phyloP scores from a whole-genome alignment of 192 early-diverging fungal genomes.

The Funneliformis geosporum region DNA sequence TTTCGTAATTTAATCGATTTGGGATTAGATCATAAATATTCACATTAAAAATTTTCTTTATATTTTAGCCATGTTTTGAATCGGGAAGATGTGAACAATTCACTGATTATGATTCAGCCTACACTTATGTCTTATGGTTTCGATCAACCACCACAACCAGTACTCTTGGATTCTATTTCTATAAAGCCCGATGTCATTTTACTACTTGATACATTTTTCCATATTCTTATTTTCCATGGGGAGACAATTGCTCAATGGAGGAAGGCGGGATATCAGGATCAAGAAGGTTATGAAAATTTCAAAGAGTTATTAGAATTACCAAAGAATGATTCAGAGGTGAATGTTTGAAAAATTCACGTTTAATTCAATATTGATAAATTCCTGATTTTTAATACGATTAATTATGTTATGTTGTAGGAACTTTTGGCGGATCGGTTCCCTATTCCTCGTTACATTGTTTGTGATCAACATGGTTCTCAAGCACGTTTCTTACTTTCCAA shows the following conservation, averaged over 20 bases:
- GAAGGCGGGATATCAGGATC: constrained; percentile 93
- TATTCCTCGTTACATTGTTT: constrained; percentile 96
- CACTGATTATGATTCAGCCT: constrained; percentile 99
- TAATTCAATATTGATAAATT: neutral
- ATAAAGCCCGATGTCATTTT: constrained; percentile 93
- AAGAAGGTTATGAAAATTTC: constrained; percentile 93
- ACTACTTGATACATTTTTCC: constrained; percentile 98
- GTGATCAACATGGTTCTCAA: constrained; percentile 95
- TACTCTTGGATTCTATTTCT: constrained; percentile 96
- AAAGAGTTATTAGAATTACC: constrained; percentile 91
- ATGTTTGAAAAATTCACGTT: neutral
- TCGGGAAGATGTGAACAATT: constrained; percentile 94
- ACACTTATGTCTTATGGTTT: constrained; percentile 92
- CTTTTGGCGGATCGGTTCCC: constrained; percentile 95
- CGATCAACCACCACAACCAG: constrained; percentile 84
- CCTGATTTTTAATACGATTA: neutral
- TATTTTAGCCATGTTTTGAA: constrained; percentile 85
- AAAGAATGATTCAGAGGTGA: constrained; percentile 74
- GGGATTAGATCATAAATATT: too few species aligned
- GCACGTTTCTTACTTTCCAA: constrained; percentile 97
- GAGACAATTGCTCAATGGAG: constrained; percentile 97
- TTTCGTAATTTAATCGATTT: neutral
- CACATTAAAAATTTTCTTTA: neutral
- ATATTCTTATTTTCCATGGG: constrained; percentile 99
- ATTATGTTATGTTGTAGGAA: constrained; percentile 56